A percentile compares a stretch with the other conserved stretches of the same genome.
Conservation (phyloP, 768 basidiomycete species). For the Tylopilus vinaceipallidus region DNA sequence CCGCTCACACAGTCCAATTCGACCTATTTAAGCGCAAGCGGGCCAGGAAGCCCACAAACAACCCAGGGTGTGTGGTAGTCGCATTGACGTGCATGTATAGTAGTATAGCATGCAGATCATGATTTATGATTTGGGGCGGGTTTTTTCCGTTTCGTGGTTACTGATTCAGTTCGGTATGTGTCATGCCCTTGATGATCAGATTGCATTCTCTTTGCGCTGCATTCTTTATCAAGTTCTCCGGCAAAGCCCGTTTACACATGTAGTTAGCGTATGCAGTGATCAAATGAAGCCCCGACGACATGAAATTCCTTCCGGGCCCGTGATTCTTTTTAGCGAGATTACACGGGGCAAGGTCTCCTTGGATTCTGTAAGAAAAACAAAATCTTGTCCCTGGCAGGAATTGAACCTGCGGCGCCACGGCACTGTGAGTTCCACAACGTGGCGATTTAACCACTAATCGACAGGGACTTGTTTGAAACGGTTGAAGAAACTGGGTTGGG, state of each 20-base stretch:
- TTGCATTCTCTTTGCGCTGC: background rate
- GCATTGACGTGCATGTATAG: background rate
- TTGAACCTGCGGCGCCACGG: conserved; percentile 39
- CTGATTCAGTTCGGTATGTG: conserved; percentile 1
- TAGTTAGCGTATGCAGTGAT: background rate
- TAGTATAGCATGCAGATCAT: background rate
- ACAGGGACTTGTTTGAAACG: conserved; percentile 40
- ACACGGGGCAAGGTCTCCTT: no score
- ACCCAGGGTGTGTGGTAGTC: conserved; percentile 29
- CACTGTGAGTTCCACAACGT: conserved; percentile 37
- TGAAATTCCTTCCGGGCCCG: background rate
- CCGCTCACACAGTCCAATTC: conserved; percentile 32
- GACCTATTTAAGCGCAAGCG: conserved; percentile 28
- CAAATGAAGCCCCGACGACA: background rate
- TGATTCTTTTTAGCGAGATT: background rate
- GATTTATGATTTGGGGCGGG: background rate
- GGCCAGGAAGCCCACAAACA: conserved; percentile 27
- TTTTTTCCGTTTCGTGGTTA: background rate
- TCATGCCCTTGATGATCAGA: background rate
- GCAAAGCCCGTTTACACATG: no score
- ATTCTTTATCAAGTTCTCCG: no score
- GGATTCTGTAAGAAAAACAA: conserved; percentile 9
- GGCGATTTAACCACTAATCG: conserved; percentile 44
- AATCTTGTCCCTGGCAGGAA: conserved; percentile 37
- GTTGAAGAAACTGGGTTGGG: no score